Evolutionary conservation across 2,329 filamentous ascomycete genomes (phyloP).

Genomic region (Penicillium psychrosexuale): DNA sequence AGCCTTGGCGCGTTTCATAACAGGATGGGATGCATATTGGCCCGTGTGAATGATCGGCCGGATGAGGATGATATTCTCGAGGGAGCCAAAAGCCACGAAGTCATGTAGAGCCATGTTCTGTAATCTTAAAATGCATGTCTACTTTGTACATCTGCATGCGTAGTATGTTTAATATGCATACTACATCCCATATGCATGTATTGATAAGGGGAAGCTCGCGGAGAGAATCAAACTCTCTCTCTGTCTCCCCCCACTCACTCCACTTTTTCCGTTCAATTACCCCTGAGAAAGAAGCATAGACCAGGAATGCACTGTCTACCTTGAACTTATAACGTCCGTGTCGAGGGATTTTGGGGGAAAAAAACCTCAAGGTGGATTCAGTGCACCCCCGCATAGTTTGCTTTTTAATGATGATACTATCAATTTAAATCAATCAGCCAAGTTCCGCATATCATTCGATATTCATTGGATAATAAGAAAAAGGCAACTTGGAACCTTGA

Average conservation of each 20-base stretch:
- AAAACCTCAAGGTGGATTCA: neutral
- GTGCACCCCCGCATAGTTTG: constrained; percentile 16
- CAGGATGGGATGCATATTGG: constrained; percentile 19
- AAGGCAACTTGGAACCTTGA: neutral
- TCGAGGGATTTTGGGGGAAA: neutral
- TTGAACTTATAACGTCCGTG: neutral
- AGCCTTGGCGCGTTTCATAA: constrained; percentile 23
- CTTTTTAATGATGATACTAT: neutral
- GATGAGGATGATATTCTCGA: neutral
- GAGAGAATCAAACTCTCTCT: neutral
- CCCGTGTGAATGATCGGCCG: constrained; percentile 18
- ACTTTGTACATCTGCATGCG: constrained; percentile 1
- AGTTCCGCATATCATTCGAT: no score
- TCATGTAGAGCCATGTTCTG: neutral
- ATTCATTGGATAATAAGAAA: no score
- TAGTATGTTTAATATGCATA: neutral
- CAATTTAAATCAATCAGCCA: neutral
- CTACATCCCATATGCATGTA: neutral
- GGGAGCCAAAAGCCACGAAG: neutral
- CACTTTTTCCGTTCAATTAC: constrained; percentile 20
- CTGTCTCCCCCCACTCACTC: constrained; percentile 12
- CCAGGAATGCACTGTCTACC: constrained; percentile 13
- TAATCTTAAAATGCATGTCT: neutral
- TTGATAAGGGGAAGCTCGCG: neutral
- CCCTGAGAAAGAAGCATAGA: constrained; percentile 22